These are phyloP conservation scores for Crithidia brevicula DNA, from an alignment of 208 protist species.

Conservation along the genomic window DNA sequence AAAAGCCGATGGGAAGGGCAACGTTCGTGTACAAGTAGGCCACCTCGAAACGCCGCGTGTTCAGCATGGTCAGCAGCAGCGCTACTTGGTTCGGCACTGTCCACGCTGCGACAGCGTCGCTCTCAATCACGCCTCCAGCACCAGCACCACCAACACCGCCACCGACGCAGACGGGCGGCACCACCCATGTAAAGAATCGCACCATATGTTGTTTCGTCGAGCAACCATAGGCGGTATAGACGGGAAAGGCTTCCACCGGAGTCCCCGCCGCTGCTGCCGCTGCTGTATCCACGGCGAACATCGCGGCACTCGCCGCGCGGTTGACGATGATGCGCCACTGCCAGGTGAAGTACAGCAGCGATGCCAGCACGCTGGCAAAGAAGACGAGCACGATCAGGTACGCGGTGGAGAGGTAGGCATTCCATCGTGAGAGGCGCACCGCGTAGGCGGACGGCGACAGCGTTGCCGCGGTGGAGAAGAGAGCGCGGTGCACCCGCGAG, in stretches of 20 bases:
- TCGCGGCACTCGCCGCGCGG: constrained; percentile 11
- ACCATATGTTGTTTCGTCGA: constrained; percentile 1
- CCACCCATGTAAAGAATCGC: not conserved
- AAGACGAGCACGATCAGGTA: constrained; percentile 18
- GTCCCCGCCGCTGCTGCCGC: not conserved
- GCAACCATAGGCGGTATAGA: constrained; percentile 8
- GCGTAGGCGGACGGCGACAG: not conserved
- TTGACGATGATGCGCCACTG: constrained; percentile 20
- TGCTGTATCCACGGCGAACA: constrained; percentile 19
- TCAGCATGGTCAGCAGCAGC: constrained; percentile 29
- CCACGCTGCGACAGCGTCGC: constrained; percentile 4
- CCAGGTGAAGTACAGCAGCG: constrained; percentile 26
- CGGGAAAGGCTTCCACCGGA: not conserved
- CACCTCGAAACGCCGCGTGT: constrained; percentile 8
- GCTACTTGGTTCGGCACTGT: constrained; percentile 14
- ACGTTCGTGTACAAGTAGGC: constrained; percentile 32
- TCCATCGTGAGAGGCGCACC: not conserved
- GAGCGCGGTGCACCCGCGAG: too few species aligned
- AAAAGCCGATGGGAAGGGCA: constrained; percentile 20
- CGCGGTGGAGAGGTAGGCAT: not conserved
- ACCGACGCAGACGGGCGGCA: constrained; percentile 11
- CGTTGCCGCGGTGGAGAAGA: not conserved
- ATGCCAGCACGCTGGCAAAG: constrained; percentile 4
- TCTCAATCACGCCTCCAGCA: too few species aligned
- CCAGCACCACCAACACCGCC: not conserved